Conservation (phyloP, 2,329 filamentous ascomycete species). For the Aspergillus aculeatus region DNA sequence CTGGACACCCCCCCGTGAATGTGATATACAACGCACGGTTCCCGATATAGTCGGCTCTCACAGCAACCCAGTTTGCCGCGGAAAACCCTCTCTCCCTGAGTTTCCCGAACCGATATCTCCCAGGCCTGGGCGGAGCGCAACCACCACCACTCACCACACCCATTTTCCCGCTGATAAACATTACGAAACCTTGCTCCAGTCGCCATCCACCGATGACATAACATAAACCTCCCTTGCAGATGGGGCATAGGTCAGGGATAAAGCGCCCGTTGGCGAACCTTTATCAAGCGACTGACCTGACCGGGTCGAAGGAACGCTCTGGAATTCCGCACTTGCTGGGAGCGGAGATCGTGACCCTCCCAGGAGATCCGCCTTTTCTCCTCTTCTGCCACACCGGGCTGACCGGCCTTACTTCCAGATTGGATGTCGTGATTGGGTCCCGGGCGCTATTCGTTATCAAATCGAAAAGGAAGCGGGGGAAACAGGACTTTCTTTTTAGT, state of each 20-base stretch:
- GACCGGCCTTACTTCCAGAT: neutral
- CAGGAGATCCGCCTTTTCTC: neutral
- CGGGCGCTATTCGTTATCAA: slow-evolving; percentile 30
- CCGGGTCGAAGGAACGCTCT: neutral
- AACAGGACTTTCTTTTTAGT: slow-evolving; percentile 52
- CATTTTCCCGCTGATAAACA: slow-evolving; percentile 33
- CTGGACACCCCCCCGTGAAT: slow-evolving; percentile 2
- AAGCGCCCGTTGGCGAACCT: neutral
- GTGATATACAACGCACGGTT: slow-evolving; percentile 33
- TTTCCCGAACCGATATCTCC: slow-evolving; percentile 33
- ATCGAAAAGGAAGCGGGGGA: slow-evolving; percentile 43
- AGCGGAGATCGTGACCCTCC: slow-evolving; percentile 19
- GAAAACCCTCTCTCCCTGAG: slow-evolving; percentile 25
- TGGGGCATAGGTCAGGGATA: neutral
- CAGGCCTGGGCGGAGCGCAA: neutral
- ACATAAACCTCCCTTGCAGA: slow-evolving; percentile 18
- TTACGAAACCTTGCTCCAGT: slow-evolving; percentile 24
- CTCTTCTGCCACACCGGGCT: slow-evolving; percentile 9
- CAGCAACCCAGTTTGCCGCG: slow-evolving; percentile 31
- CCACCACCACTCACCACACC: neutral
- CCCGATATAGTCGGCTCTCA: slow-evolving; percentile 17
- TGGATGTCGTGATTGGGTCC: slow-evolving; percentile 11
- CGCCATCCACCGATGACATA: slow-evolving; percentile 20
- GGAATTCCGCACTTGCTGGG: neutral
- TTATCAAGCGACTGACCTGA: neutral